Evolutionary conservation across 2,329 filamentous ascomycete genomes (phyloP).

Genomic region (Pseudogymnoascus sp.): DNA sequence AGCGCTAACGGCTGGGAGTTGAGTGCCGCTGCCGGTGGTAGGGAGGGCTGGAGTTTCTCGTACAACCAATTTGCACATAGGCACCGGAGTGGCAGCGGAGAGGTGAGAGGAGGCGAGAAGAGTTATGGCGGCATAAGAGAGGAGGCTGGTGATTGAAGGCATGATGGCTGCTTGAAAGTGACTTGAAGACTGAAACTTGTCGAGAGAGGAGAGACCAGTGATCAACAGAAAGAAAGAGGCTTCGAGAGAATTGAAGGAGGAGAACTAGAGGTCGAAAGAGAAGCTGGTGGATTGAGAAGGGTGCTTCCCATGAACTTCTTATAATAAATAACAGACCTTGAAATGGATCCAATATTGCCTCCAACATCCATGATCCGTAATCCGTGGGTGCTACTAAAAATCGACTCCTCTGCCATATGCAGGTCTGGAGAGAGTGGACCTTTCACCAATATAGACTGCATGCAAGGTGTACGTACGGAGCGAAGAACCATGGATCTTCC

Average conservation of each 20-base stretch:
- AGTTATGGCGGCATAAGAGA: constrained; percentile 20
- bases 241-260: background rate
- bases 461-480: background rate
- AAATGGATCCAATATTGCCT: background rate
- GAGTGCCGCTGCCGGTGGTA: constrained; percentile 22
- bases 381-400: background rate
- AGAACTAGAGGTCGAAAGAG: background rate
- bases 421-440: background rate
- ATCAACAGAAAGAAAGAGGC: background rate
- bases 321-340: background rate
- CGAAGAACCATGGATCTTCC: background rate
- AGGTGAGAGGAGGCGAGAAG: constrained; percentile 21
- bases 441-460: background rate
- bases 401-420: background rate
- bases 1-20: constrained; percentile 22
- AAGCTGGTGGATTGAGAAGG: background rate
- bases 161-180: constrained; percentile 16
- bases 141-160: constrained; percentile 24
- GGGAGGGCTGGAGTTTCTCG: constrained; percentile 21
- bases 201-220: background rate
- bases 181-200: background rate
- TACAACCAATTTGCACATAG: background rate
- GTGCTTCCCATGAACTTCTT: background rate
- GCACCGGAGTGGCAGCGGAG: constrained; percentile 19
- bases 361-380: background rate